A percentile compares a stretch with the other conserved stretches of the same genome.
Conservation (phyloP, 108 stramenopile species). For the Pseudonitzschia multiseries region DNA sequence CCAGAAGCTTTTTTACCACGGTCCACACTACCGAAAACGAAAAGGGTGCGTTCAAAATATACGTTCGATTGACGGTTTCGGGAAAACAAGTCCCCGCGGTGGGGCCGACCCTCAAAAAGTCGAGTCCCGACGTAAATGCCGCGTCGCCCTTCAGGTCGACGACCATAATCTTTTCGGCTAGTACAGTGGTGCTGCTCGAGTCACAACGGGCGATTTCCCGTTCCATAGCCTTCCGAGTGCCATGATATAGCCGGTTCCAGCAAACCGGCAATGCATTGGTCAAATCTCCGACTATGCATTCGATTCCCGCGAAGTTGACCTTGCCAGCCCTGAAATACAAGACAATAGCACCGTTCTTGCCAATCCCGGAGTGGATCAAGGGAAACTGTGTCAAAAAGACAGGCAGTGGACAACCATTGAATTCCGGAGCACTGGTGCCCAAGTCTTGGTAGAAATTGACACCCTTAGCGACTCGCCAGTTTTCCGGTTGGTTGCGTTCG, state of each 20-base stretch:
- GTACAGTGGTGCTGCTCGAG: neutral
- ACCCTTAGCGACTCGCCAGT: neutral
- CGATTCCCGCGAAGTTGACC: neutral
- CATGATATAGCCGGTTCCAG: conserved; percentile 16
- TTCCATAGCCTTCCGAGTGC: conserved; percentile 6
- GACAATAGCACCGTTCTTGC: conserved; percentile 23
- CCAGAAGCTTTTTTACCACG: conserved; percentile 1
- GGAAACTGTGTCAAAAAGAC: conserved; percentile 21
- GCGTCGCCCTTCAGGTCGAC: conserved; percentile 17
- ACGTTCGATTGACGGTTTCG: conserved; percentile 20
- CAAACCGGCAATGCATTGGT: conserved; percentile 7
- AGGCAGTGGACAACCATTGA: conserved; percentile 14
- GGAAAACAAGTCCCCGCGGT: conserved; percentile 17
- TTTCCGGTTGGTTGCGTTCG: conserved; percentile 5
- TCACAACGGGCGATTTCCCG: conserved; percentile 2
- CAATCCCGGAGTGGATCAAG: neutral
- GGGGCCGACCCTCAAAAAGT: conserved; percentile 7
- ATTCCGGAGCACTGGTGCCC: neutral
- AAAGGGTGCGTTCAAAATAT: conserved; percentile 24
- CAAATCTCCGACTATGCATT: conserved; percentile 14
- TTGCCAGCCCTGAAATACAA: conserved; percentile 21
- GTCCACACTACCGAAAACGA: conserved; percentile 16
- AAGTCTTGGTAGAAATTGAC: conserved; percentile 6
- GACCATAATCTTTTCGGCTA: conserved; percentile 18
- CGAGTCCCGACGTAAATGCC: conserved; percentile 5